Percentiles rank a stretch among this genome's conserved stretches.
These are phyloP conservation scores for Parastagonospora avenae DNA, from an alignment of 2,329 filamentous ascomycete species.

Conservation along the genomic window DNA sequence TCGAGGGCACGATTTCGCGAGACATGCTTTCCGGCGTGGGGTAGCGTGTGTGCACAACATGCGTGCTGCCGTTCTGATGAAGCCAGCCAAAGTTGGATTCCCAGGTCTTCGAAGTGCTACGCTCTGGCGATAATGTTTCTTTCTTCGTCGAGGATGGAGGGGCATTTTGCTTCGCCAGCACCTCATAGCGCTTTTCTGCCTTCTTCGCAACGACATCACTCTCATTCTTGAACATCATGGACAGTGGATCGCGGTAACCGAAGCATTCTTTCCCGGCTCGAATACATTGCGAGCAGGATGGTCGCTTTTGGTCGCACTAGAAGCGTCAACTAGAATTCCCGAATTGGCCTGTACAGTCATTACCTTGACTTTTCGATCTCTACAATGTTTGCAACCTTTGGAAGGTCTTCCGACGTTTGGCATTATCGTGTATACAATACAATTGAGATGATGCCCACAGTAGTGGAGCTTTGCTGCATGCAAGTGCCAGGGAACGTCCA, in stretches of 20 bases:
- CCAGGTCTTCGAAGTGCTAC: background rate
- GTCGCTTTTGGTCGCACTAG: constrained; percentile 41
- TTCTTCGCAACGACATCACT: constrained; percentile 32
- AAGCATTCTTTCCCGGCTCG: constrained; percentile 32
- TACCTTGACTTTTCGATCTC: constrained; percentile 30
- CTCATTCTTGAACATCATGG: constrained; percentile 41
- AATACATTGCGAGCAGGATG: constrained; percentile 40
- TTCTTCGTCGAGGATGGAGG: background rate
- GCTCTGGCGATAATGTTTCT: background rate
- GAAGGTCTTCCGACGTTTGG: constrained; percentile 32
- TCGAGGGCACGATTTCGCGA: constrained; percentile 20
- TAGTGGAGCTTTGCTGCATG: background rate
- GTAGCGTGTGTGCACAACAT: constrained; percentile 5
- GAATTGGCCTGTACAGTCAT: background rate
- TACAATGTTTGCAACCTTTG: constrained; percentile 32
- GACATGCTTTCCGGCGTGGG: constrained; percentile 17
- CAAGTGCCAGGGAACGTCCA: background rate
- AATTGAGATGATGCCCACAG: background rate
- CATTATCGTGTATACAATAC: constrained; percentile 7
- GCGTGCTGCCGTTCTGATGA: background rate
- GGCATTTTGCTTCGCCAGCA: constrained; percentile 19
- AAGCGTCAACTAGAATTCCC: background rate
- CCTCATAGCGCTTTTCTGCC: constrained; percentile 30
- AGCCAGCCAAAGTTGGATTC: background rate
- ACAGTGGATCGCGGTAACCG: constrained; percentile 38